These are phyloP conservation scores for Pythium myriotylum DNA, from an alignment of 352 stramenopile genomes.

Conservation along the genomic window DNA sequence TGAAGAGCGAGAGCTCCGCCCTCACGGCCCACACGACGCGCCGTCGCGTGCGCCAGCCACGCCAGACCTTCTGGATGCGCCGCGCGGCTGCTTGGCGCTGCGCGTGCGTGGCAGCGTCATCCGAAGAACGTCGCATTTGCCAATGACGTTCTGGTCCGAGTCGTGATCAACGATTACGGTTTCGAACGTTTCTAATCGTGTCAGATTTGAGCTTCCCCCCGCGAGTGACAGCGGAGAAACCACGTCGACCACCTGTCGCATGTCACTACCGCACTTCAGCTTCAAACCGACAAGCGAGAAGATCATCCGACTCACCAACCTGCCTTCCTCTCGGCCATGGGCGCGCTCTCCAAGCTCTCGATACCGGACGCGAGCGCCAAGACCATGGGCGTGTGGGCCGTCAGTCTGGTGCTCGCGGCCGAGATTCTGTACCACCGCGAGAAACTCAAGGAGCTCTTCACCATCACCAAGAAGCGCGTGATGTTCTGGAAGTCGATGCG, in stretches of 20 bases:
- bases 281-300: slow-evolving; percentile 4
- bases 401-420: slow-evolving; percentile 33
- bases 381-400: slow-evolving; percentile 22
- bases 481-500: slow-evolving; percentile 76
- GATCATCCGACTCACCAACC: neutral
- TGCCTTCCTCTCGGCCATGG: slow-evolving; percentile 10
- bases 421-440: slow-evolving; percentile 60
- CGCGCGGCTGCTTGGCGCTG: slow-evolving; percentile 4
- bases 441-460: slow-evolving; percentile 45
- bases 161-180: neutral
- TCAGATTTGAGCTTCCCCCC: neutral
- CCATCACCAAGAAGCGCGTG: slow-evolving; percentile 49
- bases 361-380: neutral
- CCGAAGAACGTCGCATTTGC: neutral
- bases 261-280: slow-evolving; percentile 14
- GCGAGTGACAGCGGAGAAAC: slow-evolving; percentile 1
- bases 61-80: slow-evolving; percentile 43
- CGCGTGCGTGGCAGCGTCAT: neutral
- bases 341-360: slow-evolving; percentile 25
- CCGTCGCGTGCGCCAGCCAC: slow-evolving; percentile 51
- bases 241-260: neutral
- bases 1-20: slow-evolving; percentile 43
- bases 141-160: neutral
- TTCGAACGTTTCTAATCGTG: slow-evolving; percentile 7
- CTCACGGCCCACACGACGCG: slow-evolving; percentile 55